Percentiles rank a stretch among this genome's conserved stretches.
Conservation (phyloP, 176 grass and related monocot species). For the Chloris gayana region DNA sequence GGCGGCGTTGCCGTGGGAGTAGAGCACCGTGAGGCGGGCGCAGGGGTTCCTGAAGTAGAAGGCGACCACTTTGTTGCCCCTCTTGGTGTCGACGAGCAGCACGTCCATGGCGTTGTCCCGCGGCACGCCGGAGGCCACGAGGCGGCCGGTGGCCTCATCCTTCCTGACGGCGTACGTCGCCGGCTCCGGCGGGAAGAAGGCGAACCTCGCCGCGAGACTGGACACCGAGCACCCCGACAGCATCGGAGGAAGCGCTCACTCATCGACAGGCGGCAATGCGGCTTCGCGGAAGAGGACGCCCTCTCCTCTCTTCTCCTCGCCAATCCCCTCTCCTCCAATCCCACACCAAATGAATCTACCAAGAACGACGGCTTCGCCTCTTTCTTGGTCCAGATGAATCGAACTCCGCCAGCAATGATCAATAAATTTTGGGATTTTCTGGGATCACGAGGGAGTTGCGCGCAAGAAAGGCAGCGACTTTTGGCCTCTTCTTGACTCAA, state of each 20-base stretch:
- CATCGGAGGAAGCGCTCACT: constrained; percentile 66
- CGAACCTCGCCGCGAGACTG: constrained; percentile 47
- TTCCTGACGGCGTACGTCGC: neutral
- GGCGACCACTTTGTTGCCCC: constrained; percentile 84
- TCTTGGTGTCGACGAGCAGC: constrained; percentile 71
- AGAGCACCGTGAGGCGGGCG: constrained; percentile 84
- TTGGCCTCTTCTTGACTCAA: constrained; percentile 5
- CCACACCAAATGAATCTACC: neutral
- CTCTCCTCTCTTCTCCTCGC: constrained; percentile 46
- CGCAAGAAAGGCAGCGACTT: constrained; percentile 35
- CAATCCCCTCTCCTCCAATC: neutral
- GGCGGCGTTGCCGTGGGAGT: constrained; percentile 96
- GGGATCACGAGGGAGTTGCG: constrained; percentile 16
- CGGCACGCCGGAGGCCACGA: constrained; percentile 81
- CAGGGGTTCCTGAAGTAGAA: constrained; percentile 89
- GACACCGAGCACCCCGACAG: constrained; percentile 94
- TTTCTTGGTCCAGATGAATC: neutral
- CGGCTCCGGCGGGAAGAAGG: too few species aligned
- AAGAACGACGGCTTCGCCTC: neutral
- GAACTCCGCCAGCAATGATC: neutral
- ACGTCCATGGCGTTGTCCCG: constrained; percentile 85
- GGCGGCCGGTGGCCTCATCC: constrained; percentile 69
- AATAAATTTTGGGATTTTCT: constrained; percentile 16
- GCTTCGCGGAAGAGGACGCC: constrained; percentile 59
- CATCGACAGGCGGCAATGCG: constrained; percentile 68